Evolutionary conservation across 257 asterid species (phyloP).

Genomic region (Nicotiana noctiflora): DNA sequence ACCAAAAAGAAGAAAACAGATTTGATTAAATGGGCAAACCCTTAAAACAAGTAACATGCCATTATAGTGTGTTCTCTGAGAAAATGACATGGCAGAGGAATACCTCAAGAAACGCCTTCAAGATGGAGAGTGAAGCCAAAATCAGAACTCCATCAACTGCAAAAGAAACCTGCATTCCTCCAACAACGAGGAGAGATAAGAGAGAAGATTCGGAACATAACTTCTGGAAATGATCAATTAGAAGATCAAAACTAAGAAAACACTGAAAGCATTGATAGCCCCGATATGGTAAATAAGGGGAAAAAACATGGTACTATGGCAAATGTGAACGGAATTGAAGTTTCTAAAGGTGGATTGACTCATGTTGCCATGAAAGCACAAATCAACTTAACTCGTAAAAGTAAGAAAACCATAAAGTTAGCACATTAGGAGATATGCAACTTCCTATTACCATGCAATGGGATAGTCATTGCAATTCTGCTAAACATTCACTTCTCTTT

Average conservation of each 20-base stretch:
- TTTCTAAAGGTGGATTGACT: neutral
- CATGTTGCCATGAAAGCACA: neutral
- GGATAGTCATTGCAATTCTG: neutral
- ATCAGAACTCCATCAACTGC: conserved; percentile 32
- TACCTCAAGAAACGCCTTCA: conserved; percentile 39
- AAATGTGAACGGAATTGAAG: neutral
- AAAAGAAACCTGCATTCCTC: conserved; percentile 24
- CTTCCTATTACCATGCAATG: neutral
- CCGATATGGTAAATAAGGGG: neutral
- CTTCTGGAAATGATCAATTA: neutral
- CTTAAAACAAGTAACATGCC: neutral
- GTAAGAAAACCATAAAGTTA: neutral
- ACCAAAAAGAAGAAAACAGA: neutral
- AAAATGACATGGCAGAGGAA: neutral
- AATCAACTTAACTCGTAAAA: neutral
- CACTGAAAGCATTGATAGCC: neutral
- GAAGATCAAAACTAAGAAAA: neutral
- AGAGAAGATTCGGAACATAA: neutral
- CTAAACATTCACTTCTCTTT: neutral
- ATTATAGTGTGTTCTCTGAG: neutral
- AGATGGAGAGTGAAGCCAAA: conserved; percentile 28
- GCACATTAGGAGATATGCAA: neutral
- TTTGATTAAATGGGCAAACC: neutral
- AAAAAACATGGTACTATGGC: neutral
- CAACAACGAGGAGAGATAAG: neutral